Base-by-base conservation (phyloP, 169 alveolate genomes). In the Eimeria sp. region DNA sequence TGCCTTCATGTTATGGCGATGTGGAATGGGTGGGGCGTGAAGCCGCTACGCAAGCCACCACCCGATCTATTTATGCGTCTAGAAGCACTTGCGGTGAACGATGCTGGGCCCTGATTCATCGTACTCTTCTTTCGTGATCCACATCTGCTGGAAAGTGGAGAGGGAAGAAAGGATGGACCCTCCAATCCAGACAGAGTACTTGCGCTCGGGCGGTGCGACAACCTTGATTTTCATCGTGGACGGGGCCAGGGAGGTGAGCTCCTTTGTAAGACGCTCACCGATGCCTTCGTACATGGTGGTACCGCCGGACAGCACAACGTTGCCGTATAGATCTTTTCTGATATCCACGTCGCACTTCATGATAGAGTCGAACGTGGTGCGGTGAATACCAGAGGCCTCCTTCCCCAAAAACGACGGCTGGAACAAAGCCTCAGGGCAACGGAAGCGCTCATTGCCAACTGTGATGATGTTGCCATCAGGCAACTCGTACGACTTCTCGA, bases 181-280 rank as follows among this genome's bases (percentile, higher is more conserved):
- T 62, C 99, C 99, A 74, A 99, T 98, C 99, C 99, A 99, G 82
- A 99, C 99, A 37, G 99, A 99, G 98, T 98, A 99, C 97, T 99
- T 99, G 95, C 99, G 98, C 95, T 99, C 99, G 46, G 99, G 99
- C 9, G 99, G 99, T n/a, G 99, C 99, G 64, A 99, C 99, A 89
- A 99, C 99, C 98, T 99, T 99, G 97, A 99, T 98, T 98, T 99
- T 99, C 99, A 96, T 97, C 90, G 99, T 98, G 85, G 99, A 98
- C 25, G 99, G 99, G 27, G 99, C 99, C 95, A 99, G 96, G 54
- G 98, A 98, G 49, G 99, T 98, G 78, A 99, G 98, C 97, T 99
- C 99, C 95, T 99, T 99, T 66, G 99, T 99, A 97, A 99, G 90
- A 74, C 99, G 98, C 97, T 99, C 99, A 43, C 99, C 99, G 87